Evolutionary conservation across 2,329 filamentous ascomycete species (phyloP), one percentile per base, ranked within the genome.

Genomic region (Aspergillus costaricaensis): DNA sequence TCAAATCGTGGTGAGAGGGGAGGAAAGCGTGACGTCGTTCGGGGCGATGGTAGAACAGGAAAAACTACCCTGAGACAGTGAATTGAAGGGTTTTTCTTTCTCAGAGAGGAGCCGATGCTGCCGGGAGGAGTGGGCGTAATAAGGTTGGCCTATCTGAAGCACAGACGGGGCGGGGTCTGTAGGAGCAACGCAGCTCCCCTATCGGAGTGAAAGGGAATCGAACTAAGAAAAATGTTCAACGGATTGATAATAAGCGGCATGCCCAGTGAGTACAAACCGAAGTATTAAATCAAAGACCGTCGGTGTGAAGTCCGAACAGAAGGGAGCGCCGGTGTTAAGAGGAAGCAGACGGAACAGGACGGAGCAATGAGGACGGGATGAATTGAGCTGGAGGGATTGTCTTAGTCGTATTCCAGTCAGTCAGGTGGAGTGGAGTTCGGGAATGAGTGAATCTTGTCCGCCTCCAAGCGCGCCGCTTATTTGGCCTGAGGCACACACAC

Each of bases 161-260:
- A 72, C 69, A 67, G 70, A 70, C 65, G 62, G 68, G 66, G 70
- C 68, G 67, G 67, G 65, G 69, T 66, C 51, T 60, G 57, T 60
- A 47, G 62, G 61, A 67, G 63, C 66, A 68, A 61, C 59, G 57
- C 64, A 70, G 68, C 72, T 72, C 67, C 69, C 59, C 55, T 63
- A 62, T 61, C 63, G 63, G 67, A 67, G 67, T 65, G 65, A 59
- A 65, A 61, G 66, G 61, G 32, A 36, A 65, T 58, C 60, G 53
- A 58, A 27, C 60, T 60, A 66, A 61, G 21, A 65, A 58, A 62
- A 58, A 60, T 47, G 64, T 58, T 68, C 63, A 69, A 50, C 47
- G 47, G 47, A 25, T 30, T 14, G 41, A 14, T 44, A 32, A 50
- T 50, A 30, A 32, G 25, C 47, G 47, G 44, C 44, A 50, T 14